Evolutionary conservation across 371 early-diverging fungal genomes (phyloP), one percentile per base, ranked within the genome.

Genomic region (Haplosporangium sp.): DNA sequence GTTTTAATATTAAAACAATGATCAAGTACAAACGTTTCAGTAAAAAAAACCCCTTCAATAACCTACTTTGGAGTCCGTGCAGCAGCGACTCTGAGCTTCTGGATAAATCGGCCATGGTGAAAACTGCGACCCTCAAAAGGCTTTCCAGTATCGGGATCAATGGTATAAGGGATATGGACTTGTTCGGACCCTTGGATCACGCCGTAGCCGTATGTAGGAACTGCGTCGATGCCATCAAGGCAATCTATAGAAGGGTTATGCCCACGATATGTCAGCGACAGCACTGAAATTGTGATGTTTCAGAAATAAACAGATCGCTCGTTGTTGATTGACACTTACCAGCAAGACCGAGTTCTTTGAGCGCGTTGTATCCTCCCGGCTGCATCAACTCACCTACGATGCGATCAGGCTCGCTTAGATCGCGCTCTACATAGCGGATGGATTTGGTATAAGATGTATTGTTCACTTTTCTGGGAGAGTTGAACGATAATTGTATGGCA

Each of bases 371-470:
- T 50, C 98, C 97, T 23, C 96, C 94, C 0, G 98, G 98, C 80
- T 97, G 97, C 86, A 98, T 83, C 48, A 97, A 82, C 82, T 98
- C 98, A 18, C 98, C 98, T 18, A 97, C 98, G 66, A 98, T 97
- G 29, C 98, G 89, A 82, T 97, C 96, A 0, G 97, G 97, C 76
- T 96, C 93, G 37, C 70, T 84, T 82, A 95, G 87, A 80, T 93
- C 95, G 55, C 96, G 86, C 73, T 98, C 98, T 82, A 88, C 16
- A 47, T 20, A 5, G 52, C 14, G 6, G 56, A 23, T n/a, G 67
- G 84, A 10, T 85, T 69, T 10, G 86, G 13, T 42, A 29, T 29
- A 4, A 29, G 29, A 29, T 29, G 29, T 4, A 29, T 29, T 29
- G 29, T 29, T 29, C 29, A 29, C 4, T 29, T 29, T 29, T 29